Evolutionary conservation across 768 basidiomycete genomes (phyloP), one percentile per base, ranked within the genome.

Genomic region (Boletus coccyginus): DNA sequence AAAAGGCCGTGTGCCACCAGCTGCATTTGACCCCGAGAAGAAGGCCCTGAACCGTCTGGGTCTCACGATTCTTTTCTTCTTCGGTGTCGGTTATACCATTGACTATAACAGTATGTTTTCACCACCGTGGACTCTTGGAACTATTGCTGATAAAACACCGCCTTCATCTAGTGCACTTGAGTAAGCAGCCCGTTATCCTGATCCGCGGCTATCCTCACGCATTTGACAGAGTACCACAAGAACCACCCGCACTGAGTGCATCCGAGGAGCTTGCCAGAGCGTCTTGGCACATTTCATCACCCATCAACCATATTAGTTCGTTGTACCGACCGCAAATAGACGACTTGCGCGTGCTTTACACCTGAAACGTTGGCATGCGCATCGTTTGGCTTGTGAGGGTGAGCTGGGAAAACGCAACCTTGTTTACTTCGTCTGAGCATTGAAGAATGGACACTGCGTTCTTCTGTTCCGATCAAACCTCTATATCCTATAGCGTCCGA

Each of bases 91-190:
- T 29, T 95, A 94, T 74, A 90, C 90, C 64, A 75, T 94, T 62
- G 92, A 94, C 76, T 94, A 93, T 71, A 86, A 92, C 75, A 90
- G 91, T 93, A 73, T 71, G 92, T 87, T 21, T 50, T 46, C 16
- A 21, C 11, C 39, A 24, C 32, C 39, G 4, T n/a, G 32, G 17
- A 17, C 21, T 38, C 46, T 50, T 40, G 51, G 48, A 47, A 46
- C 42, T 27, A 27, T 56, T 47, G 50, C 59, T 59, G 50, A 61
- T 40, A 39, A 50, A 19, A n/a, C 14, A 53, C 57, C 54, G 9
- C 43, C 19, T 39, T 38, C 44, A 61, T 67, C 7, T 60, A 92
- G 90, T 92, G 87, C 90, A 92, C 70, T 73, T 92, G 79, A 92
- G 90, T 92, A 75, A 71, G 89, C 78, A 39, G 8, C 21, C 31